These are phyloP conservation scores for Russula emetica DNA, from an alignment of 768 basidiomycete species.

Conservation along the genomic window DNA sequence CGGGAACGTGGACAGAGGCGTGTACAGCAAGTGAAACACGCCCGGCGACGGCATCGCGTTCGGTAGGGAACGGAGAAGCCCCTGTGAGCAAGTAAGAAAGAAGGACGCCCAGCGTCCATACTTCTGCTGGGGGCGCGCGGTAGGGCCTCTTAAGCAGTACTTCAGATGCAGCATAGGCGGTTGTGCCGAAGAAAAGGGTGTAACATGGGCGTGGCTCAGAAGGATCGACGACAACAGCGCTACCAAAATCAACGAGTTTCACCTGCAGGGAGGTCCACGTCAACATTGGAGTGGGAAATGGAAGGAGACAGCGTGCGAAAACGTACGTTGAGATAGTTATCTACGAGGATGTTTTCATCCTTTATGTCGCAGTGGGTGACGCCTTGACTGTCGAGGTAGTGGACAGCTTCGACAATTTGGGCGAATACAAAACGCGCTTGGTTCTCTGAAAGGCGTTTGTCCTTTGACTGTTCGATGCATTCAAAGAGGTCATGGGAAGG, in stretches of 20 bases:
- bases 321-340: slow-evolving; percentile 62
- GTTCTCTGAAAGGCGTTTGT: slow-evolving; percentile 72
- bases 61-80: slow-evolving; percentile 86
- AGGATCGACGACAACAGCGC: slow-evolving; percentile 72
- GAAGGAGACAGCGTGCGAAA: not conserved
- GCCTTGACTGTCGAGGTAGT: slow-evolving; percentile 74
- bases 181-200: slow-evolving; percentile 84
- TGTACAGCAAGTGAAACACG: slow-evolving; percentile 45
- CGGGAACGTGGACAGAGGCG: slow-evolving; percentile 26
- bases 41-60: slow-evolving; percentile 71
- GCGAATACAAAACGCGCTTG: slow-evolving; percentile 79
- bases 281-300: slow-evolving; percentile 22
- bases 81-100: slow-evolving; percentile 94
- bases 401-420: slow-evolving; percentile 82
- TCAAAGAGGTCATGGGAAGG: slow-evolving; percentile 92
- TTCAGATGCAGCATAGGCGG: slow-evolving; percentile 94
- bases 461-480: slow-evolving; percentile 83
- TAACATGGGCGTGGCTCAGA: slow-evolving; percentile 59
- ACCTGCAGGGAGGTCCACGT: slow-evolving; percentile 46
- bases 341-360: slow-evolving; percentile 89
- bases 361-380: slow-evolving; percentile 96
- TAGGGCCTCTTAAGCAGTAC: slow-evolving; percentile 85
- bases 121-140: slow-evolving; percentile 89
- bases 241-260: slow-evolving; percentile 95
- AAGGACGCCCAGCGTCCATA: slow-evolving; percentile 94